Base-by-base conservation (phyloP, 805 yeast genomes). In the Yarrowia sp. region DNA sequence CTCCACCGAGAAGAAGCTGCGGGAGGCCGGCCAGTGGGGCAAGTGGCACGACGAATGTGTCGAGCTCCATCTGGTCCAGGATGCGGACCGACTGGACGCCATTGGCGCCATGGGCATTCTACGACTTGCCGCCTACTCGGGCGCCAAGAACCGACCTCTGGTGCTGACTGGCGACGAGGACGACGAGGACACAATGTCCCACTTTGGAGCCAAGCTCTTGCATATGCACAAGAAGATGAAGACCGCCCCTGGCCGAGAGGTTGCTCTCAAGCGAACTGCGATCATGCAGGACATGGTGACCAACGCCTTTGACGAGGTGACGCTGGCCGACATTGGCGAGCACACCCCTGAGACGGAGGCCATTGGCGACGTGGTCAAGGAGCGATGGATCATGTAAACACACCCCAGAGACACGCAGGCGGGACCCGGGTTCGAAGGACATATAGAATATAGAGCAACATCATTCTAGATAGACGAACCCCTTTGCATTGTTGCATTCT, bases 31-130 rank as follows among this genome's bases (percentile, higher is more conserved):
- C 42, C 24, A 60, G 14, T 74, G 78, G 78, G 69, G 73, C 19
- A 66, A 66, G 13, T 77, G 79, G 79, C 78, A 75, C 67, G 70
- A 74, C 15, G 70, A 63, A 5, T 73, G 76, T 60, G 38, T 39
- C 9, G 79, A 76, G 68, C 72, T 76, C 56, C 77, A 75, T 47
- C 75, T 79, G 71, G 79, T 77, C 9, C 76, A 74, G 68, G 80
- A 77, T 61, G 80, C 80, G 9, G 85, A 83, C 77, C 55, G 77
- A 30, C 70, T 78, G n/a, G 80, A 78, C 44, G 80, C 80, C 7
- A 76, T 77, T 65, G 80, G 80, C 17, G 76, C 75, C 7, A 68
- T 78, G 64, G 80, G 80, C 34, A 70, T 78, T 40, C 72, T 77
- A 46, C 70, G 80, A n/a, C 75, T 72, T 9, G 73, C 78, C 7